Percentiles rank a stretch among this genome's conserved stretches.
Conservation (phyloP, 1,139 yeast species). For the Protomyces pachydermus region DNA sequence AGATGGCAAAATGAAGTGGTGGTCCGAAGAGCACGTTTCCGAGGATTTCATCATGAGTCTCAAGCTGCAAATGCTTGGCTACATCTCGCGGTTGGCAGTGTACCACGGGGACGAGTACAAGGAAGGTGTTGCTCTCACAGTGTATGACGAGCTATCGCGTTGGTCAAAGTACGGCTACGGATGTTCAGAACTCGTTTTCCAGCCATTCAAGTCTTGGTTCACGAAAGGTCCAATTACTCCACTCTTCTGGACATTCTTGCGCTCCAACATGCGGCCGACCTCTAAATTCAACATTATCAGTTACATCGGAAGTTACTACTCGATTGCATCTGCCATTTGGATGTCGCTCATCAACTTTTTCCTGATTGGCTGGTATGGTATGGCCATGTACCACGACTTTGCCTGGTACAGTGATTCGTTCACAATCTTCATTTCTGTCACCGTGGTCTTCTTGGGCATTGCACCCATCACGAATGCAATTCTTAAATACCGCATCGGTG, state of each 20-base stretch:
- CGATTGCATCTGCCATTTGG: constrained; percentile 27
- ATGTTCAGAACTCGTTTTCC: constrained; percentile 27
- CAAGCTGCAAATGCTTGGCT: constrained; percentile 24
- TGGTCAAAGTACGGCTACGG: constrained; percentile 30
- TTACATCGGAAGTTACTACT: constrained; percentile 29
- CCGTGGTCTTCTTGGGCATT: constrained; percentile 28
- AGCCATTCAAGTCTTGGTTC: constrained; percentile 27
- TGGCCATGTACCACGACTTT: constrained; percentile 17
- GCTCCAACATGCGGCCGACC: constrained; percentile 25
- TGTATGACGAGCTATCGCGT: constrained; percentile 30
- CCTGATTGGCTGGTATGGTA: constrained; percentile 28
- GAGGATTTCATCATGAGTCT: constrained; percentile 30
- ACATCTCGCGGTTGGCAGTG: constrained; percentile 8
- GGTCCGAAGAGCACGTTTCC: constrained; percentile 30
- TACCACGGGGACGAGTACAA: constrained; percentile 23
- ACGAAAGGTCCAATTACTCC: constrained; percentile 28
- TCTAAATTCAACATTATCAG: constrained; percentile 29
- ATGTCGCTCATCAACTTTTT: constrained; percentile 27
- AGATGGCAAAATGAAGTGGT: constrained; percentile 28
- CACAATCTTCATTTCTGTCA: constrained; percentile 26
- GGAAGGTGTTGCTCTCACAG: constrained; percentile 30
- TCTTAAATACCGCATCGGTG: constrained; percentile 24
- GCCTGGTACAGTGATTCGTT: constrained; percentile 26
- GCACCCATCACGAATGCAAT: constrained; percentile 29
- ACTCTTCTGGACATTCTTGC: constrained; percentile 27